These are phyloP conservation scores for Tricharina praecox DNA, from an alignment of 495 filamentous ascomycete species.

Conservation along the genomic window DNA sequence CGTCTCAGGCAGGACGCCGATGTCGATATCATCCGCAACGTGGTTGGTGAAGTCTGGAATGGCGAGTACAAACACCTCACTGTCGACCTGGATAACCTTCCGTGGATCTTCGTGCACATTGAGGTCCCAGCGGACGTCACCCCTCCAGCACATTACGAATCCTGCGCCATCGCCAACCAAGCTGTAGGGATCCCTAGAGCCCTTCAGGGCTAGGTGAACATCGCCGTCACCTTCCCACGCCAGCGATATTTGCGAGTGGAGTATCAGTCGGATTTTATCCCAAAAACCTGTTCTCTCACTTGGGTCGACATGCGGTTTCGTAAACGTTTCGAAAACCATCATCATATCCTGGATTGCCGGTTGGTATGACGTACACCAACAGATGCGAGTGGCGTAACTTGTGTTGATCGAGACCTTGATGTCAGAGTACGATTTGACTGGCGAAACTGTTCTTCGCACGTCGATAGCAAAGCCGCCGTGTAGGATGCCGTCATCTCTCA, in stretches of 20 bases:
- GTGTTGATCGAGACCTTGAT: slow-evolving; percentile 85
- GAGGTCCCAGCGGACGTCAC: slow-evolving; percentile 74
- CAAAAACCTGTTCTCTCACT: slow-evolving; percentile 93
- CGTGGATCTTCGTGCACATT: slow-evolving; percentile 66
- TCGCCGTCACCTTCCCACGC: slow-evolving; percentile 91
- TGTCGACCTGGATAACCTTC: slow-evolving; percentile 88
- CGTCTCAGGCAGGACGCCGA: slow-evolving; percentile 38
- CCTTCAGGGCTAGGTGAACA: slow-evolving; percentile 86
- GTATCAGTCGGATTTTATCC: slow-evolving; percentile 93
- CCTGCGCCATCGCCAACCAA: slow-evolving; percentile 85
- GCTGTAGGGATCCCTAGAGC: slow-evolving; percentile 79
- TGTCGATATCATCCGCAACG: slow-evolving; percentile 47
- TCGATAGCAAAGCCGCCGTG: slow-evolving; percentile 57
- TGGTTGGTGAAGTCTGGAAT: slow-evolving; percentile 86
- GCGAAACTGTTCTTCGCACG: slow-evolving; percentile 79
- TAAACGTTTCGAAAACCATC: slow-evolving; percentile 97
- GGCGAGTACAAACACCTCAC: slow-evolving; percentile 82
- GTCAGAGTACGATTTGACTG: slow-evolving; percentile 93
- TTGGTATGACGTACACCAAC: slow-evolving; percentile 94
- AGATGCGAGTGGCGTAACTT: slow-evolving; percentile 73
- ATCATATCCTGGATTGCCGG: slow-evolving; percentile 99
- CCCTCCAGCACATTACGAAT: slow-evolving; percentile 95
- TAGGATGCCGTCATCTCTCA: slow-evolving; percentile 30
- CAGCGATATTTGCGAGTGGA: slow-evolving; percentile 80
- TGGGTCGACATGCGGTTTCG: slow-evolving; percentile 81